These are phyloP conservation scores for Pilasporangium apinafurcum DNA, from an alignment of 352 stramenopile genomes.

Conservation along the genomic window DNA sequence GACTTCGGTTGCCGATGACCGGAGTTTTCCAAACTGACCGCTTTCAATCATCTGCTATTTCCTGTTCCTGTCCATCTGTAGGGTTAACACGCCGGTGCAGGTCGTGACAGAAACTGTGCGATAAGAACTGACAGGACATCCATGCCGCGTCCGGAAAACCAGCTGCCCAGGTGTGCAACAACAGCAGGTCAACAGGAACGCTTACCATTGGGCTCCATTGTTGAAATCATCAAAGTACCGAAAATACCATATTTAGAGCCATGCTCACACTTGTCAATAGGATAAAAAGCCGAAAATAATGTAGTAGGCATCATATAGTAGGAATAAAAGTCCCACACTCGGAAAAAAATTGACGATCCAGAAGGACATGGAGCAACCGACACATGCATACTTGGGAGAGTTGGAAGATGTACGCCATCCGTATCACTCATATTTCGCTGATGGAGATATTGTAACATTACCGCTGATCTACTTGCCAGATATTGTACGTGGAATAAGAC, in stretches of 20 bases:
- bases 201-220: too few species aligned
- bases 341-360: too few species aligned
- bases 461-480: slow-evolving; percentile 70
- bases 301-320: too few species aligned
- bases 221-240: too few species aligned
- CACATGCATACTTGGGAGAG: slow-evolving; percentile 68
- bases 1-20: background rate
- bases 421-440: slow-evolving; percentile 35
- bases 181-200: too few species aligned
- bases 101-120: too few species aligned
- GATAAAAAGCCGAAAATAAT: too few species aligned
- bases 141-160: slow-evolving; percentile 4
- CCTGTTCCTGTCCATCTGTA: too few species aligned
- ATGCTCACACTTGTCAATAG: too few species aligned
- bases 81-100: too few species aligned
- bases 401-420: slow-evolving; percentile 55
- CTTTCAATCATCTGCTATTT: background rate
- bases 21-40: slow-evolving; percentile 1
- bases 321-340: too few species aligned
- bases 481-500: slow-evolving; percentile 38
- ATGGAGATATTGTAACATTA: slow-evolving; percentile 43
- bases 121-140: background rate
- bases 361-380: background rate
- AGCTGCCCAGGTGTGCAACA: slow-evolving; percentile 4
- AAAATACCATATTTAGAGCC: too few species aligned